Evolutionary conservation across 345 rosid species (phyloP), one percentile per base, ranked within the genome.

Genomic region (Sonneratia alba): DNA sequence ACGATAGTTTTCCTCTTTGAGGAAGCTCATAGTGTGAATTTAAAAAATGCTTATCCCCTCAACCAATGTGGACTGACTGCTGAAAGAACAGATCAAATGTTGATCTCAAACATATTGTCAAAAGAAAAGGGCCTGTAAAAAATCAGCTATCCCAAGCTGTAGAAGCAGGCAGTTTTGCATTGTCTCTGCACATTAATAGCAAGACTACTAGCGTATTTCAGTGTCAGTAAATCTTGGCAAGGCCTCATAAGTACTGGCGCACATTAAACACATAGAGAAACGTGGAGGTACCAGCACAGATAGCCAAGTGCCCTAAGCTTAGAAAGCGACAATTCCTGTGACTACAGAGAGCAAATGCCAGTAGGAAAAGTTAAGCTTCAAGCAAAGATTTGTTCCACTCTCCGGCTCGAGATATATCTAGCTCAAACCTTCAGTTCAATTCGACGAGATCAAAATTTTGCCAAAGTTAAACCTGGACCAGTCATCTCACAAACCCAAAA

Each of bases 1-100:
- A 6, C 68, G 74, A 18, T 69, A 40, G 56, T 68, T 70, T 66
- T 45, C 66, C 71, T 72, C 68, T 47, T 34, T 48, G 32, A 71
- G 72, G 66, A 72, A 51, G 66, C 68, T 70, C 84, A 83, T 82
- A 73, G 79, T 72, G 74, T 57, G 65, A 79, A 74, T 55, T 32
- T 57, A 7, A 47, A 36, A 19, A 36, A 34, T 37, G 38, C 9
- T 67, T 67, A 12, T 59, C 63, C 67, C 74, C 37, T 74, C n/a
- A 16, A 77, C 66, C 67, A 75, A n/a, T 38, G 21, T 48, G 73
- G 1, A 32, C 21, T 48, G 68, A 69, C 43, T 43, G 67, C 85
- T 77, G 76, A 82, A 14, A 64, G n/a, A 73, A 69, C 69, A 72
- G 53, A 68, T 19, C n/a, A 9, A 1, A 19, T 22, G 3, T 22